phyloP scores from a whole-genome alignment of 2,329 filamentous ascomycete genomes.

The Seiridium cupressi region DNA sequence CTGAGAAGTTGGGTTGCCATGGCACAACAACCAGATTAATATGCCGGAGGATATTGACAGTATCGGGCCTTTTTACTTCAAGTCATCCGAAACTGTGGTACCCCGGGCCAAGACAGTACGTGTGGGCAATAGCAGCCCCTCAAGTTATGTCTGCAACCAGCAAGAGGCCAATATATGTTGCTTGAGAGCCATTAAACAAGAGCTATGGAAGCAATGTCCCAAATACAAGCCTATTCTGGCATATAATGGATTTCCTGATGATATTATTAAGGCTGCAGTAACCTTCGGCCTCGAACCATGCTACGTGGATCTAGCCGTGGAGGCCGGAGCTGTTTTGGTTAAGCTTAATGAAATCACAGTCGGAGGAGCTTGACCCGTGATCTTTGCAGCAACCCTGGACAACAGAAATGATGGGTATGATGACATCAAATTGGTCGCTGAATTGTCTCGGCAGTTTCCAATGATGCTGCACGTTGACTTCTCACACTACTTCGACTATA shows the following conservation, averaged over 20 bases:
- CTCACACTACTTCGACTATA: constrained; percentile 11
- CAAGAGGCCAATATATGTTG: constrained; percentile 13
- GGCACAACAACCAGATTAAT: constrained; percentile 14
- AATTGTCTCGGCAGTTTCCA: constrained; percentile 6
- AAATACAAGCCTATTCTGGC: constrained; percentile 5
- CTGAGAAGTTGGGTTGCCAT: constrained; percentile 9
- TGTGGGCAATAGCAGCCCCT: constrained; percentile 6
- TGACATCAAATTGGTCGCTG: background rate
- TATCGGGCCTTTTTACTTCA: constrained; percentile 14
- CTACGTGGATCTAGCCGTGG: background rate
- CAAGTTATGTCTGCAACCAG: constrained; percentile 11
- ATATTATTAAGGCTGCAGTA: background rate
- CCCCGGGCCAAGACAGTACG: constrained; percentile 10
- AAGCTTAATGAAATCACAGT: too few relatives aligned
- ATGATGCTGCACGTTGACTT: constrained; percentile 12
- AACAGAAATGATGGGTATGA: constrained; percentile 8
- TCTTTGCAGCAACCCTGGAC: constrained; percentile 10
- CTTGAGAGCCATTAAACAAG: constrained; percentile 14
- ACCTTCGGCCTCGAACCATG: constrained; percentile 11
- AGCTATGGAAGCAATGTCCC: constrained; percentile 8
- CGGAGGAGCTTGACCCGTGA: constrained; percentile 5
- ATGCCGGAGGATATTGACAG: constrained; percentile 11
- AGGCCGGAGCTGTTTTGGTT: too few relatives aligned
- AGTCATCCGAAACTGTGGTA: constrained; percentile 8
- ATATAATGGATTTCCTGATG: constrained; percentile 9